Evolutionary conservation across 1,284 basidiomycete genomes (phyloP), one percentile per base, ranked within the genome.

Genomic region (Exobasidium cylindrosporum): DNA sequence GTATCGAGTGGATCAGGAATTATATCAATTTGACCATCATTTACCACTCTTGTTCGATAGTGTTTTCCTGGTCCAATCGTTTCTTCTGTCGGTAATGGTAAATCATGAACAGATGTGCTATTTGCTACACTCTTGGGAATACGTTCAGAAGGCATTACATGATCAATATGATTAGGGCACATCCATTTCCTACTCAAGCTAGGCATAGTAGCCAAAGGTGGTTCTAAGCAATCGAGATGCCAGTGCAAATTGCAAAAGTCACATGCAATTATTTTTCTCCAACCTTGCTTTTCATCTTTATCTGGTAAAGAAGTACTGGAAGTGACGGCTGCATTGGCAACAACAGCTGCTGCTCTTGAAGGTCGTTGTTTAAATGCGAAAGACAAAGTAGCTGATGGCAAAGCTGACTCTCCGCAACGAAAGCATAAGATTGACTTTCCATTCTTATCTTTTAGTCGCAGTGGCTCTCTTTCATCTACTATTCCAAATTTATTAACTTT

Each of bases 211-310:
- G 88, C 84, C 70, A 97, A 83, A 1, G 96, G 95, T 21, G 95
- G 96, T 72, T 90, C 88, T 32, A 98, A 83, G 77, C 95, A 99
- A 80, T 98, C 95, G 60, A 97, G 85, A 80, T 99, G 95, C 91
- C 95, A 99, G 80, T 95, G 90, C 60, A 95, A 84, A 62, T 86
- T 85, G 82, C 96, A 99, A 78, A 94, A 93, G 82, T 98, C 96
- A 81, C 95, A 99, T 35, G 91, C 91, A 65, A 97, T 84, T 54
- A 97, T 92, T 47, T 81, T 81, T 44, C 84, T 81, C 60, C 82
- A 80, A 62, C 67, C 56, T 17, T 40, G 7, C 17, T 40, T 40
- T 17, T 17, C 35, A 29, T 49, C 54, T 56, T 43, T 61, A 32
- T 57, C 54, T 13, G 13, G 10, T 21, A 31, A 14, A 24, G 47